Conservation (phyloP, 202 grass and related monocot genomes). For the Carex sylvatica region DNA sequence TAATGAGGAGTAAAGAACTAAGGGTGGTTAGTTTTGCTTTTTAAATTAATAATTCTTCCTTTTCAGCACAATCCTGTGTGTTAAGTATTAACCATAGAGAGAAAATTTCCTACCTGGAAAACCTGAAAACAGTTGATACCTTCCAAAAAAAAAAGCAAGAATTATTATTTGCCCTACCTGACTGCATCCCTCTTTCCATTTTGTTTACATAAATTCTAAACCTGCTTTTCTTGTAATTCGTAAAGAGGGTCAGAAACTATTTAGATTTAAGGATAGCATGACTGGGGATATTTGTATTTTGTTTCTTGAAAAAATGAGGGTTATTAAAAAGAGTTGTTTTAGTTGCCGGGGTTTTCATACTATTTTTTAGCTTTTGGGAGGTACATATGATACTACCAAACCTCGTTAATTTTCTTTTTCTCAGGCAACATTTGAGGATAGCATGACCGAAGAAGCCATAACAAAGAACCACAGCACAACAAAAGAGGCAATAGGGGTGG, state of each 20-base stretch:
- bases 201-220: background rate
- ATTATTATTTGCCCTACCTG: background rate
- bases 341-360: background rate
- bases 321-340: background rate
- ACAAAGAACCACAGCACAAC: constrained; percentile 88
- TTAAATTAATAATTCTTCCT: too few species aligned
- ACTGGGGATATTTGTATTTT: background rate
- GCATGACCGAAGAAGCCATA: constrained; percentile 81
- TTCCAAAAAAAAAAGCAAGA: background rate
- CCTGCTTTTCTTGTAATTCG: background rate
- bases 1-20: background rate
- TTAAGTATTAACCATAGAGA: background rate
- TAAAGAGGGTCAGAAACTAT: background rate
- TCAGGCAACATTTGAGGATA: constrained; percentile 95
- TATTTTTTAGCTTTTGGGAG: background rate
- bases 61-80: background rate
- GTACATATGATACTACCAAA: background rate
- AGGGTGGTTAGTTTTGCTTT: too few species aligned
- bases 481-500: constrained; percentile 78
- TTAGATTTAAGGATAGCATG: background rate
- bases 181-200: background rate
- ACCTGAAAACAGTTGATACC: background rate
- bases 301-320: background rate
- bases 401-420: constrained; percentile 18
- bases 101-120: background rate